Evolutionary conservation across 2,329 filamentous ascomycete genomes (phyloP), one percentile per base, ranked within the genome.

Genomic region (Trichoderma semiorbis): DNA sequence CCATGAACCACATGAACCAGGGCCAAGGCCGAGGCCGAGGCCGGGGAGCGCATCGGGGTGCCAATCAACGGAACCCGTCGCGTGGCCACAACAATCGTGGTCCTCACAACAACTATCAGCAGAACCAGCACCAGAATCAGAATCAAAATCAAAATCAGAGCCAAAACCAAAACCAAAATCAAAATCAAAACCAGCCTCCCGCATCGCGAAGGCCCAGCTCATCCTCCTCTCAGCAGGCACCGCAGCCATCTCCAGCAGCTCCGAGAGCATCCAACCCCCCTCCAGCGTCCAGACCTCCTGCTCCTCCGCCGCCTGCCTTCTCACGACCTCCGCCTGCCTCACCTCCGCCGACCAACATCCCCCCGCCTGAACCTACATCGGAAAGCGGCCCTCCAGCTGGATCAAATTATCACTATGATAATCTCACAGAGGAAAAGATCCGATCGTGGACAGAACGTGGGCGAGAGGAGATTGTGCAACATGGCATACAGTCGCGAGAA

Each of bases 361-460:
- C 74, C 34, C 62, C 74, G 2, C 66, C 75, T 21, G 78, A 76
- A n/a, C 68, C 74, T 14, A 43, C 71, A 30, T 63, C 67, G 73
- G 80, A 76, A 50, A 78, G 77, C 63, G 78, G 75, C 55, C 78
- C 80, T 36, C 80, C 83, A 8, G 75, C 81, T 43, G 78, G 77
- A 62, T 82, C 84, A 34, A 84, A 82, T 64, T 96, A 92, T 80
- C 88, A 87, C 75, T 98, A 96, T 81, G 88, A 91, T 71, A 90
- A 92, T 76, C 81, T 98, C 61, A 96, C 92, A 5, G 89, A 93
- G 74, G 87, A 90, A 26, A 86, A 88, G 69, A 80, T 96, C 65
- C 83, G 85, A 36, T 82, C 84, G 34, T 98, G 96, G 96, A 82
- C 85, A 50, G 84, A 87, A 39, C 85, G 83, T 60, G 93, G 92